phyloP scores from a whole-genome alignment of 352 stramenopile species.

The Phytophthora citrophthora region DNA sequence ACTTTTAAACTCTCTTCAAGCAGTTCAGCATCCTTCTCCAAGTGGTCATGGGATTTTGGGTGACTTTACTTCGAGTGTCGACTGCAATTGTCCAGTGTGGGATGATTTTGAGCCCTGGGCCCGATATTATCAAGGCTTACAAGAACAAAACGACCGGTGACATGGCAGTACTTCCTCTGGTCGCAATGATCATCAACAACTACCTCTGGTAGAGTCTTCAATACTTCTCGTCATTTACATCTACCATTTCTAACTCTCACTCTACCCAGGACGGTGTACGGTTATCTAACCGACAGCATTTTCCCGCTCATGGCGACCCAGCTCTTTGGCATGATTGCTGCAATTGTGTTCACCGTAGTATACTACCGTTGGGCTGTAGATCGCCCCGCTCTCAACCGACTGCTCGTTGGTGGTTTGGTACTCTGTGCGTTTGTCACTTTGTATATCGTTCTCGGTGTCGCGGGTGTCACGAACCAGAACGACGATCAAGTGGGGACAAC shows the following conservation, averaged over 20 bases:
- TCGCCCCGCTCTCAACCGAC: slow-evolving; percentile 6
- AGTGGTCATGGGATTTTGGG: slow-evolving; percentile 1
- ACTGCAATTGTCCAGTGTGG: slow-evolving; percentile 23
- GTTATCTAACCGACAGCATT: slow-evolving; percentile 28
- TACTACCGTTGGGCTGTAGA: slow-evolving; percentile 21
- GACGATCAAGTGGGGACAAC: slow-evolving; percentile 31
- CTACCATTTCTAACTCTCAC: not conserved
- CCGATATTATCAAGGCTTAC: slow-evolving; percentile 20
- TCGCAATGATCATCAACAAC: slow-evolving; percentile 35
- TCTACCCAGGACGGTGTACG: slow-evolving; percentile 24
- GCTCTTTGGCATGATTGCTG: slow-evolving; percentile 21
- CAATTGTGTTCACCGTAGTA: slow-evolving; percentile 18
- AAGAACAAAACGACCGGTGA: slow-evolving; percentile 23
- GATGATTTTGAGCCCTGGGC: slow-evolving; percentile 24
- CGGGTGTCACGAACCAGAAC: slow-evolving; percentile 35
- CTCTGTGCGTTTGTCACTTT: slow-evolving; percentile 23
- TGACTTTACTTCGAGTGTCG: slow-evolving; percentile 19
- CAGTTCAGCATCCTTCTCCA: not conserved
- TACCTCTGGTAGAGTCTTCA: slow-evolving; percentile 18
- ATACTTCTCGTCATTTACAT: not conserved
- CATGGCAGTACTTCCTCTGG: slow-evolving; percentile 24
- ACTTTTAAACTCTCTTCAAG: slow-evolving; percentile 13
- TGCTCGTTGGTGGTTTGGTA: slow-evolving; percentile 2
- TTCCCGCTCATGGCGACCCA: slow-evolving; percentile 31
- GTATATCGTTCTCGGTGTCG: slow-evolving; percentile 38